Evolutionary conservation across 2,329 filamentous ascomycete genomes (phyloP).

Genomic region (Alternaria sp.): DNA sequence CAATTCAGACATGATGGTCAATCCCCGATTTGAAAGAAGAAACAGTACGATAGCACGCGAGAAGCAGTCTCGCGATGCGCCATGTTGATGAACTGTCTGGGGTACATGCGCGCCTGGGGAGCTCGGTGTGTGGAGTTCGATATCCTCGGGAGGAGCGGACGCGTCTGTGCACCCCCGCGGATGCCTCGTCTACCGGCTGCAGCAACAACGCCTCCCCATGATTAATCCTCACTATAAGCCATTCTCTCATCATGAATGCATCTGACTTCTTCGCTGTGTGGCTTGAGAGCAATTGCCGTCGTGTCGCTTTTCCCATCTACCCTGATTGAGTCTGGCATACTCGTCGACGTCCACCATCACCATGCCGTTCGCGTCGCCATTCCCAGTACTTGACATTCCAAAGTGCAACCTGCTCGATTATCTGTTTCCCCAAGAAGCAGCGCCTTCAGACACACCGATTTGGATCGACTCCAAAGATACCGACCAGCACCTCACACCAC

Average conservation of each 20-base stretch:
- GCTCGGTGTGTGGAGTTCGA: conserved; percentile 28
- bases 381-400: conserved; percentile 52
- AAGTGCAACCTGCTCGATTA: conserved; percentile 52
- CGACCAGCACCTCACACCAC: conserved; percentile 52
- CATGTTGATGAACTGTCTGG: conserved; percentile 20
- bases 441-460: conserved; percentile 52
- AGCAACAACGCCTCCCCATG: conserved; percentile 8
- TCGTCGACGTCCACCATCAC: background rate
- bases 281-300: background rate
- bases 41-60: background rate
- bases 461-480: conserved; percentile 60
- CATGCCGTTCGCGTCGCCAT: conserved; percentile 54
- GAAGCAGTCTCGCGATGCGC: background rate
- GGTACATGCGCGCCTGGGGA: conserved; percentile 19
- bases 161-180: conserved; percentile 26
- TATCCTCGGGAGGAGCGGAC: conserved; percentile 29
- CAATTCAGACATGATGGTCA: conserved; percentile 39
- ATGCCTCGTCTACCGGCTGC: conserved; percentile 18
- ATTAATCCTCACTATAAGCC: background rate
- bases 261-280: background rate
- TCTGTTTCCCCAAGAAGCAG: conserved; percentile 37
- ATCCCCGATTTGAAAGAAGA: background rate
- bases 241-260: background rate
- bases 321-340: background rate
- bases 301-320: background rate